phyloP scores from a whole-genome alignment of 192 early-diverging fungal species.

The Backusella psychrophila region DNA sequence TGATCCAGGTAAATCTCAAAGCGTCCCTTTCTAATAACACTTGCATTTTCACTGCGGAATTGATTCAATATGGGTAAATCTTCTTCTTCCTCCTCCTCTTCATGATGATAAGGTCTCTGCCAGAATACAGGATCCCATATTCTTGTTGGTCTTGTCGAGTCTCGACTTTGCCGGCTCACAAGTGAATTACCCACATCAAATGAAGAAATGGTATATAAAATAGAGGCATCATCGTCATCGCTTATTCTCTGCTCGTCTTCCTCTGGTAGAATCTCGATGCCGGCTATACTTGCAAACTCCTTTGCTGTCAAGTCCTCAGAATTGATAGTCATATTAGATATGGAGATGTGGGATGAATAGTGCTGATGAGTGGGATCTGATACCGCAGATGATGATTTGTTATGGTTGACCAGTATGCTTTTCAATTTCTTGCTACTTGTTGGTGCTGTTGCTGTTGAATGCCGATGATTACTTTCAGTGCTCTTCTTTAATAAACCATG shows the following conservation, averaged over 20 bases:
- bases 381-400: background rate
- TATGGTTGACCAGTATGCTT: background rate
- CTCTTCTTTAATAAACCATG: background rate
- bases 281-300: slow-evolving; percentile 30
- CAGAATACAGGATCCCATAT: slow-evolving; percentile 1
- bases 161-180: background rate
- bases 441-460: background rate
- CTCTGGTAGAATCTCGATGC: slow-evolving; percentile 22
- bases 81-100: background rate
- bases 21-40: slow-evolving; percentile 26
- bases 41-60: background rate
- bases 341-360: background rate
- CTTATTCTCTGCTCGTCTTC: background rate
- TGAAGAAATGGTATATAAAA: background rate
- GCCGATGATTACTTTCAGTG: background rate
- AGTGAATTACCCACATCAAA: background rate
- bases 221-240: background rate
- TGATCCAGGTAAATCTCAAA: slow-evolving; percentile 24
- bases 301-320: slow-evolving; percentile 30
- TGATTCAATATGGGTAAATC: slow-evolving; percentile 3
- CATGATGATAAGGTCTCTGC: background rate
- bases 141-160: background rate
- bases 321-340: slow-evolving; percentile 19
- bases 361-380: background rate
- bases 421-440: background rate